These are phyloP conservation scores for Volvox reticuliferus DNA, from an alignment of 139 green algal species.

Conservation along the genomic window DNA sequence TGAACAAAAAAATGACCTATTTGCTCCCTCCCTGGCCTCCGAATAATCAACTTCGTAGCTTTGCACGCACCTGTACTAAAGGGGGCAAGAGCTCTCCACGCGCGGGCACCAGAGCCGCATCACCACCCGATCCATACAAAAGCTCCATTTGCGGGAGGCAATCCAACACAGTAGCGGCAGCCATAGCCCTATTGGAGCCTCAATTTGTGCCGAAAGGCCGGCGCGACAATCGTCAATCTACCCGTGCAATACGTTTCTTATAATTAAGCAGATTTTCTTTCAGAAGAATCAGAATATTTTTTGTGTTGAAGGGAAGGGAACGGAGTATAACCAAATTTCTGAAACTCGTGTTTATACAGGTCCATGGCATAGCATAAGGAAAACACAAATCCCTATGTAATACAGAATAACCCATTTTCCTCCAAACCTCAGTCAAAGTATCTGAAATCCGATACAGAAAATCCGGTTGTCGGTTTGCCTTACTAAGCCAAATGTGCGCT, in stretches of 20 bases:
- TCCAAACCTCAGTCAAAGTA: too few relatives aligned
- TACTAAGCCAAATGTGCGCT: too few relatives aligned
- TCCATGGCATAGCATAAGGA: too few relatives aligned
- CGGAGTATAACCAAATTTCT: too few relatives aligned
- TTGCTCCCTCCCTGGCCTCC: too few relatives aligned
- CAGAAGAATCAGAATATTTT: neutral
- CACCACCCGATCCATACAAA: constrained; percentile 24
- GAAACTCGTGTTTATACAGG: too few relatives aligned
- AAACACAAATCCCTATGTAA: too few relatives aligned
- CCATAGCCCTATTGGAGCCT: neutral
- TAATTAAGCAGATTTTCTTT: neutral
- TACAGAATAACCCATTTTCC: too few relatives aligned
- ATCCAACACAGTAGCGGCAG: neutral
- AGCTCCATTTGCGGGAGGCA: constrained; percentile 23
- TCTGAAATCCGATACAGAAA: too few relatives aligned
- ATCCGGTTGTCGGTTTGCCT: too few relatives aligned
- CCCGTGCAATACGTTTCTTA: neutral
- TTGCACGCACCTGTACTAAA: constrained; percentile 14
- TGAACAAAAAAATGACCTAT: too few relatives aligned
- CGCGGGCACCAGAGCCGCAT: constrained; percentile 1
- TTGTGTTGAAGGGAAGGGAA: neutral
- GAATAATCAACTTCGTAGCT: too few relatives aligned
- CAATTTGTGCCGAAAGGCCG: neutral
- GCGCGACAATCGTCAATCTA: neutral
- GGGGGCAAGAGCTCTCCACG: neutral